Base-by-base conservation (phyloP, 371 early-diverging fungal genomes). In the Rhizopus delemar region DNA sequence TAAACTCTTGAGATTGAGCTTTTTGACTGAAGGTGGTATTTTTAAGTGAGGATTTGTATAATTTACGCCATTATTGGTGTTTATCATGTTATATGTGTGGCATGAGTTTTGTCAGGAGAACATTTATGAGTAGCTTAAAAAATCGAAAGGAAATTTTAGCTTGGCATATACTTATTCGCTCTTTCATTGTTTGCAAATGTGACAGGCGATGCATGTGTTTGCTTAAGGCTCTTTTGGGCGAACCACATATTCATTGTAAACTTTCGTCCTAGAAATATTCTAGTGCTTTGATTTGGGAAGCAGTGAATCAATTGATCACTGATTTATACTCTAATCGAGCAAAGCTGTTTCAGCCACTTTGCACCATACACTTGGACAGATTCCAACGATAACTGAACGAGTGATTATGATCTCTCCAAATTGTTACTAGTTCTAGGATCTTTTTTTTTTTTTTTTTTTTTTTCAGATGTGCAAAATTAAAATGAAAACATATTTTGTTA, bases 241-340 rank as follows among this genome's bases (percentile, higher is more conserved):
- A 54, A 33, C 61, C 55, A 46, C 41, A 60, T 1, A 60, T 60
- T 31, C 50, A 29, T 28, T 46, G 39, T 8, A 60, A 29, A 46
- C 48, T 54, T 4, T 32, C 13, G 49, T 54, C 49, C 34, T 60
- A 54, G 33, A 28, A 12, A 48, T 13, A 9, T 46, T 60, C 54
- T 5, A 60, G 22, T 53, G 45, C 32, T 33, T 53, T 16, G 36
- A 35, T 13, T n/a, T 29, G 46, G 22, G 12, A 43, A 13, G 52
- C 29, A n/a, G 50, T 48, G 34, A 60, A n/a, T 4, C 28, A 34
- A 22, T 16, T 53, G 34, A 60, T 60, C 31, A 56, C 65, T 16
- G 59, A 51, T 16, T 51, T 59, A 22, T 59, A 65, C 35, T 59
- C 65, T 9, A 65, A 28, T 32, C 59, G 41, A 1, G 65, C 38